phyloP scores from a whole-genome alignment of 1,284 basidiomycete species.

The Singerocomus inundabilis region DNA sequence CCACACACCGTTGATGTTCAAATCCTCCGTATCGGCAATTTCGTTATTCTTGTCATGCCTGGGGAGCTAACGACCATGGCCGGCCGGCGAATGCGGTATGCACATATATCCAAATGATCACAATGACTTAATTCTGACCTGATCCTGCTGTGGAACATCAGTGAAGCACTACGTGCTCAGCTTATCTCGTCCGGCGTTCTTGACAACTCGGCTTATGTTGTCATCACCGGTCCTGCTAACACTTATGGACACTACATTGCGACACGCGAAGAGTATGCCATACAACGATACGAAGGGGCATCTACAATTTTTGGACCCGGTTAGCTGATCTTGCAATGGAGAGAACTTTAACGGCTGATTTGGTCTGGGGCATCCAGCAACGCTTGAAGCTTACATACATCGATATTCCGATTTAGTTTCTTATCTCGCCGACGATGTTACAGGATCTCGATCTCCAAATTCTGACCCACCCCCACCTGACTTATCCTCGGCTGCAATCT shows the following conservation, averaged over 20 bases:
- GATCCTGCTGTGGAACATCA: constrained; percentile 23
- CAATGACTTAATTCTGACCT: constrained; percentile 1
- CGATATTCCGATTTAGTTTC: constrained; percentile 67
- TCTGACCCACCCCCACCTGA: constrained; percentile 69
- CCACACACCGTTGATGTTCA: constrained; percentile 77
- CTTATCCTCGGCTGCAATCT: constrained; percentile 65
- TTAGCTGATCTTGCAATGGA: constrained; percentile 37
- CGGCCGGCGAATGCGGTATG: constrained; percentile 54
- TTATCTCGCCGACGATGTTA: constrained; percentile 54
- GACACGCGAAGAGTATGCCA: constrained; percentile 71
- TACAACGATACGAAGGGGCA: constrained; percentile 82
- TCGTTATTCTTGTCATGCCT: constrained; percentile 77
- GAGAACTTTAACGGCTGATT: neutral
- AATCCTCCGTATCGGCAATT: constrained; percentile 76
- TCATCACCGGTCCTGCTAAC: constrained; percentile 77
- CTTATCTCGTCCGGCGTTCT: constrained; percentile 65
- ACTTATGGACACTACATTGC: constrained; percentile 78
- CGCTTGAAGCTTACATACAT: constrained; percentile 78
- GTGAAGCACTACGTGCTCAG: constrained; percentile 59
- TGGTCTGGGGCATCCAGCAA: constrained; percentile 41
- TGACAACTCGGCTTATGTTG: constrained; percentile 66
- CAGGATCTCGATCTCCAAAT: constrained; percentile 43
- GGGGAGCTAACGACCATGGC: constrained; percentile 67
- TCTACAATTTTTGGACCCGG: constrained; percentile 79
- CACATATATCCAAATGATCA: neutral